Evolutionary conservation across 805 yeast genomes (phyloP), one percentile per base, ranked within the genome.

Genomic region (Zygoascus ofunaensis): DNA sequence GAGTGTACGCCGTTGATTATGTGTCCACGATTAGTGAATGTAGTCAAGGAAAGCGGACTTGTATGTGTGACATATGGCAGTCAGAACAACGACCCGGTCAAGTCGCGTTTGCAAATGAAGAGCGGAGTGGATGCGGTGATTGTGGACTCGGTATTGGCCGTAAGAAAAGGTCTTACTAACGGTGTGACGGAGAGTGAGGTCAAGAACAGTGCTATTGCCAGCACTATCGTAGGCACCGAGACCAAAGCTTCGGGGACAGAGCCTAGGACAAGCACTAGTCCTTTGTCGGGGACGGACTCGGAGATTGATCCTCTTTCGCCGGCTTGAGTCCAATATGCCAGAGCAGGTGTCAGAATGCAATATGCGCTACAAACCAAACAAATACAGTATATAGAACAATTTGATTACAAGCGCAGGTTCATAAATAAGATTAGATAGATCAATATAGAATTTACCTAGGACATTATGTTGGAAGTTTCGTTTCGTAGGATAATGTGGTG

Each of bases 61-160:
- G 96, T 89, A 10, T 89, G 96, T 63, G 90, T 90, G 45, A 85
- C 96, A 0, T 90, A 90, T 55, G 97, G 97, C 23, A 72, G 75
- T 1, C 72, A 74, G 59, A 90, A 90, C 61, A 90, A 90, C 56
- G 79, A 77, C 30, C 95, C 97, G 0, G 87, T 77, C 46, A 79
- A 79, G 49, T 87, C 94, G 23, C 79, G 78, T 53, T 68, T 83
- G 46, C 96, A 90, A 63, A 81, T 90, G 81, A 79, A 77, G 50
- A 89, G 94, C 3, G 97, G 97, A 5, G 95, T 90, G 10, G 97
- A 90, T 69, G 98, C 98, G 0, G 97, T 90, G n/a, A 90, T 90
- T 64, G 97, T 86, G 2, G 97, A 90, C 63, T 80, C 86, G 44
- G 97, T 90, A 1, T 70, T 89, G 56, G 96, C 95, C 0, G 94